Percentiles rank a stretch among this genome's conserved stretches.
Evolutionary conservation across 768 basidiomycete species (phyloP).

Genomic region (Rhodosporidiobolus odoratus): DNA sequence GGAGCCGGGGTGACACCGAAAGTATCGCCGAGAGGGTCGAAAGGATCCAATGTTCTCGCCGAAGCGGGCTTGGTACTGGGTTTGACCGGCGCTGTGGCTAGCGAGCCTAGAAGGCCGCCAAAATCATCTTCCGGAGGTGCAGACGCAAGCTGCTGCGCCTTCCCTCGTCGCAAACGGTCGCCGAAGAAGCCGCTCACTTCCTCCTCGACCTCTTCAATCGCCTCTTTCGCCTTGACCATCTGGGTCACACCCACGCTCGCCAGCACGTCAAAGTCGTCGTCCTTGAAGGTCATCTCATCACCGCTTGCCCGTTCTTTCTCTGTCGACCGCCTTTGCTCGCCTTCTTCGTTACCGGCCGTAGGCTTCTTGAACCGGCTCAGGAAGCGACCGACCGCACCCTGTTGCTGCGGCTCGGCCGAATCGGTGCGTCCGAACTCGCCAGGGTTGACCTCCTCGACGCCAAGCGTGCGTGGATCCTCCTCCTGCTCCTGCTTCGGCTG

Average conservation of each 20-base stretch:
- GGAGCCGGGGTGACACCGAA: neutral
- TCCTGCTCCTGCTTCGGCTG: neutral
- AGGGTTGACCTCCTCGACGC: slow-evolving; percentile 7
- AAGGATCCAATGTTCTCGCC: slow-evolving; percentile 17
- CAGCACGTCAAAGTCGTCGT: slow-evolving; percentile 22
- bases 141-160: neutral
- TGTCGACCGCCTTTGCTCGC: neutral
- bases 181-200: slow-evolving; percentile 77
- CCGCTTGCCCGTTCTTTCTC: neutral
- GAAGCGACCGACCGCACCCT: slow-evolving; percentile 22
- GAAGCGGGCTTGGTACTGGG: neutral
- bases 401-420: neutral
- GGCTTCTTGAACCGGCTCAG: slow-evolving; percentile 13
- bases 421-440: slow-evolving; percentile 5
- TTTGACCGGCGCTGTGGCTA: slow-evolving; percentile 1
- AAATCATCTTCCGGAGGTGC: slow-evolving; percentile 31
- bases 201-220: slow-evolving; percentile 75
- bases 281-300: neutral
- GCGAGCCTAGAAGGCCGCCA: slow-evolving; percentile 22
- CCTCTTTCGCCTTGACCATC: slow-evolving; percentile 59
- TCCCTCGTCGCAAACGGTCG: slow-evolving; percentile 50
- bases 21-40: slow-evolving; percentile 33
- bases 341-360: neutral
- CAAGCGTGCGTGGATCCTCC: slow-evolving; percentile 8
- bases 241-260: neutral